phyloP scores from a whole-genome alignment of 176 grass and related monocot genomes.

The Triticum timopheevii region DNA sequence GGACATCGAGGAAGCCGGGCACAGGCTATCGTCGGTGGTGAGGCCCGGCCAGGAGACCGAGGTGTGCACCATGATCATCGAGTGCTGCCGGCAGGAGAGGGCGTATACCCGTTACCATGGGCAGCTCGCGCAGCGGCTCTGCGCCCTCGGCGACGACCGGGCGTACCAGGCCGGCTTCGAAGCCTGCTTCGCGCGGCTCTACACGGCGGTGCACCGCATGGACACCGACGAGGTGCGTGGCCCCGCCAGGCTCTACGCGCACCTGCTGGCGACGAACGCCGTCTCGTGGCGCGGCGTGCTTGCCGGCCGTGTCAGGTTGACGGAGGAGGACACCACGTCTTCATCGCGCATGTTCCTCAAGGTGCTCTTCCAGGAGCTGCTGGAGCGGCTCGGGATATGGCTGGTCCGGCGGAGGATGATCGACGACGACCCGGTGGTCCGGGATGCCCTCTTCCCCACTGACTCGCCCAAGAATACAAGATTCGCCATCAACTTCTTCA shows the following conservation, averaged over 20 bases:
- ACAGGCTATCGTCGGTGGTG: conserved; percentile 34
- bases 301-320: not conserved
- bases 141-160: conserved; percentile 15
- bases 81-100: conserved; percentile 64
- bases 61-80: conserved; percentile 54
- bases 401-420: conserved; percentile 15
- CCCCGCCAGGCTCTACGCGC: not conserved
- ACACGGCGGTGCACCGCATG: not conserved
- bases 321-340: not conserved
- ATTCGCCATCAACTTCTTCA: conserved; percentile 27
- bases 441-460: conserved; percentile 47
- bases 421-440: not conserved
- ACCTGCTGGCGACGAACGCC: not conserved
- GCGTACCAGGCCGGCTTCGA: not conserved
- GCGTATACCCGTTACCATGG: conserved; percentile 38
- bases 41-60: conserved; percentile 54
- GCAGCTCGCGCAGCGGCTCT: conserved; percentile 45
- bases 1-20: conserved; percentile 42
- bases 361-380: conserved; percentile 47
- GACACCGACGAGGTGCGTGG: not conserved
- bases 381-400: conserved; percentile 39
- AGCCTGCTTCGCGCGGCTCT: not conserved
- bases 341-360: conserved; percentile 3
- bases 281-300: not conserved
- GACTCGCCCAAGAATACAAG: conserved; percentile 36